Conservation (phyloP, 768 basidiomycete species). For the Collybia sordida region DNA sequence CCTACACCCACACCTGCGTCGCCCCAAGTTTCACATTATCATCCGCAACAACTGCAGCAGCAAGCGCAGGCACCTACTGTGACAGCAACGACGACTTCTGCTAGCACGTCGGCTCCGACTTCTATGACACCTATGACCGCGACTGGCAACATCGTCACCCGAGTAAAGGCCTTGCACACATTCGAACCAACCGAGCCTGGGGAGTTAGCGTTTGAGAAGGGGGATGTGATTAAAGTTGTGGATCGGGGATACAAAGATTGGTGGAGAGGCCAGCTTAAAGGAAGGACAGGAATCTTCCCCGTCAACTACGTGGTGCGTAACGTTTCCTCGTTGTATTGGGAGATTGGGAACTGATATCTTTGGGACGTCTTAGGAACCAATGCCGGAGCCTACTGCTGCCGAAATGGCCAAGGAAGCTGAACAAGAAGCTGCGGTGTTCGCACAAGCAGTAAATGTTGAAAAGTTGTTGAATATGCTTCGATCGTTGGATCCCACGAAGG, state of each 20-base stretch:
- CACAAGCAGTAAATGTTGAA: constrained; percentile 85
- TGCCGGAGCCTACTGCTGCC: constrained; percentile 78
- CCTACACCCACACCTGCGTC: constrained; percentile 24
- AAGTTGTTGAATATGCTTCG: constrained; percentile 73
- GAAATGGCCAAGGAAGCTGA: constrained; percentile 84
- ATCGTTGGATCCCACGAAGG: constrained; percentile 69
- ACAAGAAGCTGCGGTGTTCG: constrained; percentile 85
- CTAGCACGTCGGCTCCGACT: constrained; percentile 16
- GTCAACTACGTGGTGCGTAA: constrained; percentile 89
- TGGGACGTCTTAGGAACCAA: constrained; percentile 56
- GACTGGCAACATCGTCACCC: constrained; percentile 57
- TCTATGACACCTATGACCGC: constrained; percentile 8
- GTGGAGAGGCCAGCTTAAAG: constrained; percentile 93
- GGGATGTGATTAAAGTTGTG: constrained; percentile 93
- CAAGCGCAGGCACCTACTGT: constrained; percentile 13
- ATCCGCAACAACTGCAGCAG: constrained; percentile 18
- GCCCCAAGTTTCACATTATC: constrained; percentile 22
- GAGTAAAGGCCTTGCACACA: constrained; percentile 85
- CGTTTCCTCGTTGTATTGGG: constrained; percentile 1
- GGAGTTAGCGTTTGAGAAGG: constrained; percentile 88
- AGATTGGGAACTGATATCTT: too few species aligned
- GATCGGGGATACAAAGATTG: constrained; percentile 94
- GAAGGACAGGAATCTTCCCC: constrained; percentile 92
- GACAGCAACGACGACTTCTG: constrained; percentile 12
- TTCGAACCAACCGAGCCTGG: constrained; percentile 88